Conservation (phyloP, 371 early-diverging fungal species). For the Zychaea mexicana region DNA sequence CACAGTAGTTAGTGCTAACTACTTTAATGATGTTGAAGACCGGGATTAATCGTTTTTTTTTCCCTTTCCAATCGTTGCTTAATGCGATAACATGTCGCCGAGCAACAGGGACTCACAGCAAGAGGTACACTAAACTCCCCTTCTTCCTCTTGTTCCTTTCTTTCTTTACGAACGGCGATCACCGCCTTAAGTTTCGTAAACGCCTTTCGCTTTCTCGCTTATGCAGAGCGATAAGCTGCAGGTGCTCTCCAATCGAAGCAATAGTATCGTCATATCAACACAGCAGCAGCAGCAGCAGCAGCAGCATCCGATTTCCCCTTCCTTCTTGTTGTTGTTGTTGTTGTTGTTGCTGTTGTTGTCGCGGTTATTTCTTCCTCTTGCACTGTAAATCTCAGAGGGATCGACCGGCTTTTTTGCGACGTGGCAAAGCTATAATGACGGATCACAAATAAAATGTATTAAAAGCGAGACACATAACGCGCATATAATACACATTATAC, state of each 20-base stretch:
- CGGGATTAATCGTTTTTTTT: neutral
- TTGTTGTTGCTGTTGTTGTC: no score
- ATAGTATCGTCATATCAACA: no score
- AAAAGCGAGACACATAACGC: no score
- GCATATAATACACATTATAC: no score
- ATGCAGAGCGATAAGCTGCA: slow-evolving; percentile 5
- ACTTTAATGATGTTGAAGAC: no score
- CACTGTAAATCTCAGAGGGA: slow-evolving; percentile 3
- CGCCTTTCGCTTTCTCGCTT: neutral
- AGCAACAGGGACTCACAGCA: no score
- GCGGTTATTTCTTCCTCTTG: neutral
- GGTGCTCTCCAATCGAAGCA: neutral
- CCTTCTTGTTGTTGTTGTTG: neutral
- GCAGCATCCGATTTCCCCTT: no score
- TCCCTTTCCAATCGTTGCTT: no score
- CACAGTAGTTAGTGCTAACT: no score
- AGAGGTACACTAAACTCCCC: neutral
- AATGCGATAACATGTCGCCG: no score
- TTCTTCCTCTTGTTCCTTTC: neutral
- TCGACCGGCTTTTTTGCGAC: neutral
- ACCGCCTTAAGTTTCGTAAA: neutral
- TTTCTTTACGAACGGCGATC: neutral
- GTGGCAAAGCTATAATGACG: neutral
- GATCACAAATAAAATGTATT: no score
- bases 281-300: no score